Conservation (phyloP, 208 protist genomes). For the Acanthamoeba triangularis region DNA sequence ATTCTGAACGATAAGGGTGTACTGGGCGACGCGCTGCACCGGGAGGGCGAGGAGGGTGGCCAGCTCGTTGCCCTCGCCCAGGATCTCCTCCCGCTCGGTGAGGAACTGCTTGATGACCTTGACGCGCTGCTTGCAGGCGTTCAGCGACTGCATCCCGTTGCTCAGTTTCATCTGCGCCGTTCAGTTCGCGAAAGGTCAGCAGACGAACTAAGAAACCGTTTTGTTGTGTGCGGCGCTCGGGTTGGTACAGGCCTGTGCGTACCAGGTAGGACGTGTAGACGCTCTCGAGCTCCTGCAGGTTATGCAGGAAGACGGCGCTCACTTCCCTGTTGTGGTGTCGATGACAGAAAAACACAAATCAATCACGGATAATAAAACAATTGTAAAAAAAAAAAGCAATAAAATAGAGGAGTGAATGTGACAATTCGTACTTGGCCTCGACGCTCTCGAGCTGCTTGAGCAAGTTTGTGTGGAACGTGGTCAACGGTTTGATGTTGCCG, state of each 20-base stretch:
- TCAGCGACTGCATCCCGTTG: conserved; percentile 64
- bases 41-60: conserved; percentile 69
- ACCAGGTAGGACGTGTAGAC: conserved; percentile 34
- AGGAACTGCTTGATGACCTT: conserved; percentile 76
- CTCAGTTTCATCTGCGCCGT: conserved; percentile 15
- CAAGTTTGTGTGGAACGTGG: conserved; percentile 37
- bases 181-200: background rate
- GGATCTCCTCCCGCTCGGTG: conserved; percentile 36
- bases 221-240: too few species aligned
- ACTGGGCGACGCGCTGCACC: conserved; percentile 23
- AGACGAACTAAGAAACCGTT: background rate
- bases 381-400: background rate
- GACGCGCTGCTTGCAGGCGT: conserved; percentile 30
- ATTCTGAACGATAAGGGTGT: background rate
- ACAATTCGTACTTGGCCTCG: background rate
- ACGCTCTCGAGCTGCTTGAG: conserved; percentile 67
- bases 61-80: conserved; percentile 77
- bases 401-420: background rate
- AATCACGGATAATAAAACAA: too few species aligned
- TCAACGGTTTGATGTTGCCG: conserved; percentile 67
- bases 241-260: too few species aligned
- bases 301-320: conserved; percentile 62
- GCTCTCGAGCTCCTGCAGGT: background rate
- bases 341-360: background rate
- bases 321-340: background rate